phyloP scores from a whole-genome alignment of 2,329 filamentous ascomycete genomes.

The Fusarium dimerum region DNA sequence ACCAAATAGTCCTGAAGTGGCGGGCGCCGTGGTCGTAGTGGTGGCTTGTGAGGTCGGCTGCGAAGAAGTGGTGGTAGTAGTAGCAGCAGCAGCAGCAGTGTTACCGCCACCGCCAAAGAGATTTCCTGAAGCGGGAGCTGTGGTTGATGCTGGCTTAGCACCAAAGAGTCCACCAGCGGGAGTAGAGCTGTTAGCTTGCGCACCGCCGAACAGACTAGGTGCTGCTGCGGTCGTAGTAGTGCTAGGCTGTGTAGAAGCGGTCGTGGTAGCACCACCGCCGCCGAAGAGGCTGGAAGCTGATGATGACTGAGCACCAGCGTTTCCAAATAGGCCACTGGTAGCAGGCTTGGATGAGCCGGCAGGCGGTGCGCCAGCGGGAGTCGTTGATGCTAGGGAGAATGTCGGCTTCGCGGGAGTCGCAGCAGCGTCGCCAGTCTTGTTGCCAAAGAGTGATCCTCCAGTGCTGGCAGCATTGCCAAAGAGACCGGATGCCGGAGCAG shows the following conservation, averaged over 20 bases:
- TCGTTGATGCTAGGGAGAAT: slow-evolving; percentile 53
- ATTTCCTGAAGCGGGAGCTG: slow-evolving; percentile 25
- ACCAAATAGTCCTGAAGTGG: slow-evolving; percentile 39
- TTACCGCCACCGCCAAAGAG: slow-evolving; percentile 25
- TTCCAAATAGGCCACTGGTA: slow-evolving; percentile 25
- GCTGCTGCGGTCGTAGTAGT: slow-evolving; percentile 17
- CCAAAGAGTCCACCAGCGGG: slow-evolving; percentile 37
- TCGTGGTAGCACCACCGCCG: slow-evolving; percentile 26
- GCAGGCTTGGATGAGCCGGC: slow-evolving; percentile 35
- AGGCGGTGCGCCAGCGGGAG: slow-evolving; percentile 57
- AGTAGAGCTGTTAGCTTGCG: slow-evolving; percentile 33
- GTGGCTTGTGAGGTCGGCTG: slow-evolving; percentile 13
- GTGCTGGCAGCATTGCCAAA: slow-evolving; percentile 26
- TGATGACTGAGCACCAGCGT: slow-evolving; percentile 19
- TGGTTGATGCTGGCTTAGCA: slow-evolving; percentile 30
- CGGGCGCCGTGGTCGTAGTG: slow-evolving; percentile 21
- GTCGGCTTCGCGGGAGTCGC: slow-evolving; percentile 47
- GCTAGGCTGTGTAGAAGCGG: slow-evolving; percentile 16
- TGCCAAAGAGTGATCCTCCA: slow-evolving; percentile 24
- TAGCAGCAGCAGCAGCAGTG: slow-evolving; percentile 26
- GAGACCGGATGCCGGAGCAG: slow-evolving; percentile 30
- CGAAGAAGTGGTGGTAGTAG: slow-evolving; percentile 17
- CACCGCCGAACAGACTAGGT: slow-evolving; percentile 36
- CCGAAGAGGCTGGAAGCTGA: slow-evolving; percentile 32
- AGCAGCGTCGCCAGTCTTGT: slow-evolving; percentile 6